Base-by-base conservation (phyloP, 257 asterid species). In the Plantago major region DNA sequence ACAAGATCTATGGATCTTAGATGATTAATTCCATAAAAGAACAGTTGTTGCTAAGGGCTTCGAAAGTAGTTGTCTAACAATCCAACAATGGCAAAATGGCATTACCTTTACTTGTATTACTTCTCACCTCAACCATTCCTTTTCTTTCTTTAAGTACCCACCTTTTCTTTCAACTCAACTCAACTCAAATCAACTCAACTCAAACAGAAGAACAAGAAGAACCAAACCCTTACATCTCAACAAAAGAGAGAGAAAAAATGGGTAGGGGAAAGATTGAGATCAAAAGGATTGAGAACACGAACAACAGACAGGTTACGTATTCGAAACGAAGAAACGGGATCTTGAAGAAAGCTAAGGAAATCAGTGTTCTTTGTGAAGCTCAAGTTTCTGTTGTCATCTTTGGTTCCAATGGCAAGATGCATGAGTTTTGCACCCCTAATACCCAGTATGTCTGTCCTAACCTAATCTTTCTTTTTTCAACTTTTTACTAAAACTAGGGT, bases 261-360 rank as follows among this genome's bases (percentile, higher is more conserved):
- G 88, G 88, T 1, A 76, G 88, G 70, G 85, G 85, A 14, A 82
- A 82, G 78, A 76, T 79, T 54, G 85, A 79, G 76, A 79, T 79
- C 63, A 76, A 79, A 73, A 82, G 88, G 52, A 83, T 79, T 16
- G 91, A 86, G 67, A 86, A 81, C 75, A 71, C 89, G 26, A 86
- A 85, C 76, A 86, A 83, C 77, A 67, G 82, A 38, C 89, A 86
- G 53, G 89, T 86, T 30, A 86, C 91, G 17, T 83, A 79, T 60
- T 83, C 91, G 11, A 86, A 86, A 26, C 69, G 95, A 76, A 81
- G 95, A 74, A 81, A 62, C 73, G 91, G 91, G 79, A 77, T 86
- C 73, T 72, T 86, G 76, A 83, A 83, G 62, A 83, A 86, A 48
- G 95, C 95, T 18, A 83, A 83, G 75, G 91, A 86, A 62, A 83